Percentiles rank a stretch among this genome's conserved stretches.
Conservation (phyloP, 305 asterid species). For the Caryopteris hybrid region DNA sequence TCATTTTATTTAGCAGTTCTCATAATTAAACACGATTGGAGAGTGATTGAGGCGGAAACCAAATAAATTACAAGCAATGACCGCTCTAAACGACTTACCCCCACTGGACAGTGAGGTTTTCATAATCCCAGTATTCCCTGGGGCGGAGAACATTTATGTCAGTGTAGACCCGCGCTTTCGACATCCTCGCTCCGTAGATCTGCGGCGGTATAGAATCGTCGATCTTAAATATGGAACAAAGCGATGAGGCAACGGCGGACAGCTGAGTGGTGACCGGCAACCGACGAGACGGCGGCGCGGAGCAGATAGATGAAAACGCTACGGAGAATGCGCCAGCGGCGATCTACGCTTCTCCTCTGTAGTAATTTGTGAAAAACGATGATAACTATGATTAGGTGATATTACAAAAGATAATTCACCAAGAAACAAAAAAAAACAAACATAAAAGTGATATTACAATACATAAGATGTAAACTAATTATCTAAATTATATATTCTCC, state of each 20-base stretch:
- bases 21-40: neutral
- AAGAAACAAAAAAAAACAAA: no score
- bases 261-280: no score
- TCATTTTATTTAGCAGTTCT: neutral
- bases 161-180: conserved; percentile 77
- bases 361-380: neutral
- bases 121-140: conserved; percentile 89
- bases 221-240: conserved; percentile 16
- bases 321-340: conserved; percentile 23
- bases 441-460: no score
- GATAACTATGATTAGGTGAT: neutral
- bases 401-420: no score
- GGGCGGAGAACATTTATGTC: conserved; percentile 81
- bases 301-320: conserved; percentile 12
- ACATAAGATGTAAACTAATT: no score
- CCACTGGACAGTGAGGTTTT: conserved; percentile 81
- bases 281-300: conserved; percentile 30
- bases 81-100: conserved; percentile 44
- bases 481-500: no score
- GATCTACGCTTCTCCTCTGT: neutral
- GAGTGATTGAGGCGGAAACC: conserved; percentile 2
- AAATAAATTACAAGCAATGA: conserved; percentile 2
- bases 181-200: conserved; percentile 60
- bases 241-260: conserved; percentile 10
- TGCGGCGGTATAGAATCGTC: conserved; percentile 32